phyloP scores from a whole-genome alignment of 1,284 basidiomycete genomes.

The Cronartium quercuum region DNA sequence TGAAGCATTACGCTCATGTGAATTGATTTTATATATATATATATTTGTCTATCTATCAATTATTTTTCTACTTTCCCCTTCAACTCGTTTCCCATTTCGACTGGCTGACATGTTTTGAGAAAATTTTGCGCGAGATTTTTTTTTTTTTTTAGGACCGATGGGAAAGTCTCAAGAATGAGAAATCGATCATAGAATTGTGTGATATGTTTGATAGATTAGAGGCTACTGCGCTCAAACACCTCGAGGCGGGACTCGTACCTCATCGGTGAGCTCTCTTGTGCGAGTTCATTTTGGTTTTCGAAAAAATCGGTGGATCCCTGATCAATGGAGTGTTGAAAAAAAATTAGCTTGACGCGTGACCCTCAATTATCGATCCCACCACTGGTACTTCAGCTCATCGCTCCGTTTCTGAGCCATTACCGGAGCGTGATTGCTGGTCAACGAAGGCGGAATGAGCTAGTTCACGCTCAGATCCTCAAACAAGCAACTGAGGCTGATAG shows the following conservation, averaged over 20 bases:
- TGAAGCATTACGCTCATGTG: constrained; percentile 19
- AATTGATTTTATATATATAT: neutral
- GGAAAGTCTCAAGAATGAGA: constrained; percentile 2
- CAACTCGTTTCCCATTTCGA: too few species aligned
- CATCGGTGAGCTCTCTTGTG: neutral
- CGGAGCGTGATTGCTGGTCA: neutral
- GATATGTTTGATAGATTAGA: constrained; percentile 26
- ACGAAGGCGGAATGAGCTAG: neutral
- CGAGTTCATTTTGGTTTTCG: neutral
- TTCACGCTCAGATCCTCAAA: constrained; percentile 14
- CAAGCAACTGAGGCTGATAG: constrained; percentile 24
- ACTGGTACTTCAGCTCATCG: constrained; percentile 2
- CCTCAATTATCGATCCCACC: constrained; percentile 34
- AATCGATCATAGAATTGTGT: constrained; percentile 18
- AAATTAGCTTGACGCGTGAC: constrained; percentile 23
- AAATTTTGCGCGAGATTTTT: too few species aligned
- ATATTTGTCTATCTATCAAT: neutral
- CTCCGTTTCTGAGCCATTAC: neutral
- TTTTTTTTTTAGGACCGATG: constrained; percentile 11
- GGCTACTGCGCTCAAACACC: constrained; percentile 4
- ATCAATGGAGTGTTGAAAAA: neutral
- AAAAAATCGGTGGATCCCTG: too few species aligned
- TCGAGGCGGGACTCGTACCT: constrained; percentile 13
- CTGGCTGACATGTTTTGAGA: too few species aligned
- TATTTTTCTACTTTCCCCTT: too few species aligned